Conservation (phyloP, 768 basidiomycete genomes). For the Lactifluus rugatus region DNA sequence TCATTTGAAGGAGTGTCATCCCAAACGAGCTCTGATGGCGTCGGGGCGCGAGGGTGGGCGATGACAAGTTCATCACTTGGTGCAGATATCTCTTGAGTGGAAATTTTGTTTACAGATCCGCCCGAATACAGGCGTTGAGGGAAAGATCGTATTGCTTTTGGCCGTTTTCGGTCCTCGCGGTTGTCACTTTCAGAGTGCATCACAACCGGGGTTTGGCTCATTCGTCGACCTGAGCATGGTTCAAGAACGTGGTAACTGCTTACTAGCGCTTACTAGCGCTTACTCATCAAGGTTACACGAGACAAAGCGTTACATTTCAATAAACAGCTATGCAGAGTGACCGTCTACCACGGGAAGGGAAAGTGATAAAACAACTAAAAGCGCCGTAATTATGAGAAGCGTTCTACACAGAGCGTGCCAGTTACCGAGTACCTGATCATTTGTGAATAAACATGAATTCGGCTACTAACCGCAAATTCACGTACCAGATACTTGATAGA, state of each 20-base stretch:
- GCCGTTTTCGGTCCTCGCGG: background rate
- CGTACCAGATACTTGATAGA: constrained; percentile 14
- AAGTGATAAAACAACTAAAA: background rate
- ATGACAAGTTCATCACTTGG: background rate
- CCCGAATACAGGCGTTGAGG: background rate
- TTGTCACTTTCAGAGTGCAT: constrained; percentile 10
- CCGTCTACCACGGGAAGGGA: background rate
- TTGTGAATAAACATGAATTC: background rate
- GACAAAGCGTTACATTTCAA: background rate
- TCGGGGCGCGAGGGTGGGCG: background rate
- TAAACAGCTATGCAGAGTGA: background rate
- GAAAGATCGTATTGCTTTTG: background rate
- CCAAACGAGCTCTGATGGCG: background rate
- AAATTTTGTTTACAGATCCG: background rate
- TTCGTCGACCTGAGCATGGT: no score
- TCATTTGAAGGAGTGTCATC: background rate
- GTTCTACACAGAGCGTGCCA: background rate
- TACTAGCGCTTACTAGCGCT: background rate
- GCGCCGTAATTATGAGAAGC: background rate
- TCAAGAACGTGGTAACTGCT: constrained; percentile 2
- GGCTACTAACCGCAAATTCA: background rate
- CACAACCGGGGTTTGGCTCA: no score
- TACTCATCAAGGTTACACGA: background rate
- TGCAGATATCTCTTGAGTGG: background rate
- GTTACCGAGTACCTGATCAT: background rate